Conservation (phyloP, 202 grass and related monocot species). For the Carex sylvatica region DNA sequence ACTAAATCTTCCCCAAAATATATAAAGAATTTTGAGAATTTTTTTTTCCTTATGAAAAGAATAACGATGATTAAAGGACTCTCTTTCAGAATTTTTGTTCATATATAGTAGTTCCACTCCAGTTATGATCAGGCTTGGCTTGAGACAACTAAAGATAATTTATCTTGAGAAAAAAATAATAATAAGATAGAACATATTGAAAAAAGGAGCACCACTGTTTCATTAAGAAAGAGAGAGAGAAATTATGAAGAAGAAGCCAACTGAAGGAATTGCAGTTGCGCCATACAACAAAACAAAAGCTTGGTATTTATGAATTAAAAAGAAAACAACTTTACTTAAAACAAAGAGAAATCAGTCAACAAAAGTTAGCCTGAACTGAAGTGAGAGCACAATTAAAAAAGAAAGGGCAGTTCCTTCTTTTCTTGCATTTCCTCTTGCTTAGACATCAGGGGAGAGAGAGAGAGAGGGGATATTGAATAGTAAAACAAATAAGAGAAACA, state of each 20-base stretch:
- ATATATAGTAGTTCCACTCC: not conserved
- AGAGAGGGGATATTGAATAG: not conserved
- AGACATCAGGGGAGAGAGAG: not conserved
- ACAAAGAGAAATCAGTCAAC: not conserved
- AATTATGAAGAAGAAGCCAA: not conserved
- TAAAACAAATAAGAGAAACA: not conserved
- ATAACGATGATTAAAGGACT: not conserved
- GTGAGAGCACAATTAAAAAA: slow-evolving; percentile 22
- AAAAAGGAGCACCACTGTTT: not conserved
- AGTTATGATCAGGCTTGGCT: not conserved
- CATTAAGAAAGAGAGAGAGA: not conserved
- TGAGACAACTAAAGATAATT: not conserved
- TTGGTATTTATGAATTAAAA: not conserved
- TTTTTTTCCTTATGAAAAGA: not conserved
- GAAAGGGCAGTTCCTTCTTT: slow-evolving; percentile 55
- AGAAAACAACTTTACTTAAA: slow-evolving; percentile 17
- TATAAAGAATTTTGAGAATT: not conserved
- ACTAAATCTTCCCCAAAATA: not conserved
- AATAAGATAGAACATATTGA: not conserved
- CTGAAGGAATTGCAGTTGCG: not conserved
- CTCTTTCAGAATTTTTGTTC: not conserved
- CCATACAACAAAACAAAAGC: not conserved
- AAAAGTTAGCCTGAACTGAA: slow-evolving; percentile 29
- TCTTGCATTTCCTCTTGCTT: slow-evolving; percentile 21
- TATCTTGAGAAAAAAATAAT: not conserved